These are phyloP conservation scores for Ophiostoma ulmi DNA, from an alignment of 2,329 filamentous ascomycete genomes.

Conservation along the genomic window DNA sequence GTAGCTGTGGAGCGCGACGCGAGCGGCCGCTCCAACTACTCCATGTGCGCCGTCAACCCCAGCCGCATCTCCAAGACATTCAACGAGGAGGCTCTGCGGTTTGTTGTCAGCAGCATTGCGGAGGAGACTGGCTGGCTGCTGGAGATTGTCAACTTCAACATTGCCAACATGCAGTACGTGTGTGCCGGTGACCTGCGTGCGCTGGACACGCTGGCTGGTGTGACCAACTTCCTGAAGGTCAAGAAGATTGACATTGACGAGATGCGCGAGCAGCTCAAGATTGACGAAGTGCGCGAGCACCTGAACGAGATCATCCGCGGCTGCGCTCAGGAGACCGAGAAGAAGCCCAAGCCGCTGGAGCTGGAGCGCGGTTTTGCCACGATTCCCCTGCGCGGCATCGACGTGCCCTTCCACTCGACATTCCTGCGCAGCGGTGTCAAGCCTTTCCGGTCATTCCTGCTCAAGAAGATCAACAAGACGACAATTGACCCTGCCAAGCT, in stretches of 20 bases:
- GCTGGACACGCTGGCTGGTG: conserved; percentile 67
- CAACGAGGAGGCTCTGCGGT: conserved; percentile 94
- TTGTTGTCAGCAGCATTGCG: conserved; percentile 90
- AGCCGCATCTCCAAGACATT: conserved; percentile 98
- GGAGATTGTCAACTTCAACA: conserved; percentile 97
- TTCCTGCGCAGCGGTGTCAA: conserved; percentile 98
- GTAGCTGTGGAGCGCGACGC: conserved; percentile 96
- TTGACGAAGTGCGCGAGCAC: conserved; percentile 87
- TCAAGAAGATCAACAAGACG: conserved; percentile 99
- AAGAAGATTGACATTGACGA: conserved; percentile 97
- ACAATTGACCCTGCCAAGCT: conserved; percentile 96
- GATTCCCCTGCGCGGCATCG: conserved; percentile 93
- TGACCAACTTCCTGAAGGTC: conserved; percentile 91
- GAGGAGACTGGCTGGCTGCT: conserved; percentile 93
- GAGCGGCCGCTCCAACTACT: conserved; percentile 91
- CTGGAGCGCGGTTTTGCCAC: conserved; percentile 94
- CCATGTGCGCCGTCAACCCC: conserved; percentile 98
- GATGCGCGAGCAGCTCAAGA: conserved; percentile 76
- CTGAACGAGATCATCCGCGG: conserved; percentile 86
- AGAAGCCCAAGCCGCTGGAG: conserved; percentile 82
- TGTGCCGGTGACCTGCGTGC: conserved; percentile 66
- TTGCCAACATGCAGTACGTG: conserved; percentile 71
- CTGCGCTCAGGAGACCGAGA: conserved; percentile 78
- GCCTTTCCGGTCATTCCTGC: conserved; percentile 94
- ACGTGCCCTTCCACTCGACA: conserved; percentile 98